These are phyloP conservation scores for Uronychia binucleata DNA, from an alignment of 73 alveolate species.

Conservation along the genomic window DNA sequence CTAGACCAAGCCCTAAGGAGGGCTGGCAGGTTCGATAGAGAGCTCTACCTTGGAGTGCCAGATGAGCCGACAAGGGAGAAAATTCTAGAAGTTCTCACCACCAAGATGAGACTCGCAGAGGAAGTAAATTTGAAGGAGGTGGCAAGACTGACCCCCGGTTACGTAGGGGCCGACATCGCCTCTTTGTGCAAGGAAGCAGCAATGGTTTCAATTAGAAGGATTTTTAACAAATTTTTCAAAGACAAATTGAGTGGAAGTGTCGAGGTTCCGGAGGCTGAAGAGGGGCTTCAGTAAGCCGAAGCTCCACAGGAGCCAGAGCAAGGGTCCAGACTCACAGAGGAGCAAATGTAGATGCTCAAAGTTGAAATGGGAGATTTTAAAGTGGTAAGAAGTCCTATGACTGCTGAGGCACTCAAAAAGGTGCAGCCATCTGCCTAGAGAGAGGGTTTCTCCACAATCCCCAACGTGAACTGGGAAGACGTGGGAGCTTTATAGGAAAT, in stretches of 20 bases:
- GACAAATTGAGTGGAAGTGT: neutral
- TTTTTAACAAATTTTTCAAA: constrained; percentile 15
- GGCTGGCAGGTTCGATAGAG: constrained; percentile 99
- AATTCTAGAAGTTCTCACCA: constrained; percentile 76
- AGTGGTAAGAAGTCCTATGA: constrained; percentile 47
- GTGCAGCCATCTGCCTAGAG: constrained; percentile 99
- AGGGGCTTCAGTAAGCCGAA: constrained; percentile 17
- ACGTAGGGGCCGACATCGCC: constrained; percentile 98
- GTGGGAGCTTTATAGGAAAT: constrained; percentile 95
- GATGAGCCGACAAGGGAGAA: constrained; percentile 89
- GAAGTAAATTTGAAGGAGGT: constrained; percentile 77
- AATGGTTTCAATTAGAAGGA: constrained; percentile 79
- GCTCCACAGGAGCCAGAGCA: neutral
- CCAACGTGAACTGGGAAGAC: constrained; percentile 98
- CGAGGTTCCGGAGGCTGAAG: too few relatives aligned
- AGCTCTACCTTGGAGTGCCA: constrained; percentile 97
- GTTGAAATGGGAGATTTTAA: constrained; percentile 88
- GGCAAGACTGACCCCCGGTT: constrained; percentile 99
- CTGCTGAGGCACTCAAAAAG: constrained; percentile 50
- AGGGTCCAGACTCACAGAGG: neutral
- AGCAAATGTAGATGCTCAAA: constrained; percentile 13
- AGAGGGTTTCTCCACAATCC: constrained; percentile 99
- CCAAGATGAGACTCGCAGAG: constrained; percentile 71
- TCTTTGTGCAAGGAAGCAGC: constrained; percentile 93
- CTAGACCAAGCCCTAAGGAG: constrained; percentile 97